Evolutionary conservation across 1,284 basidiomycete genomes (phyloP), one percentile per base, ranked within the genome.

Genomic region (Coniophora puteana): DNA sequence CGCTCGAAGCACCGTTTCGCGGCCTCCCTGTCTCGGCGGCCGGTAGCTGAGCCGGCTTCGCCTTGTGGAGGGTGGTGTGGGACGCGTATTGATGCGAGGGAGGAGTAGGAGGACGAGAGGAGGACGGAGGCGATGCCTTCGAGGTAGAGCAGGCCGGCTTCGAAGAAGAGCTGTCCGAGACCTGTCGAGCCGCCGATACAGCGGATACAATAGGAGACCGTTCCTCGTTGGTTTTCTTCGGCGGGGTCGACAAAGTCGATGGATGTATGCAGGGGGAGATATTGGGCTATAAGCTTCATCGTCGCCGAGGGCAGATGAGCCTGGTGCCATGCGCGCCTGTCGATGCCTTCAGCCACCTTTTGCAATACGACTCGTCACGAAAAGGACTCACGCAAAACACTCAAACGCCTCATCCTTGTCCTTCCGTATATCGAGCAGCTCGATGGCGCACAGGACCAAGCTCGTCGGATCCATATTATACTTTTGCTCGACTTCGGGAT

Each of bases 391-490:
- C 86, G 86, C 61, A 50, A 89, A 85, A 50, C 74, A 86, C 63
- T 88, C 86, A 51, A 89, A 89, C 3, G 86, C 85, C 45, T 79
- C 80, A 28, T 83, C 79, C 45, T 73, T 78, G 36, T 84, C 74
- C 52, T 80, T 79, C 36, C 83, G 71, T 39, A 88, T 83, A 55
- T 89, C 84, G 34, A 76, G 71, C 38, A 81, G 54, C 50, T 89
- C 86, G 32, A 86, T 65, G 6, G 73, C 85, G 41, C 78, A 71
- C 37, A 88, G 61, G 2, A 80, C 76, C 18, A 89, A 63, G 56
- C 84, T 88, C 11, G 86, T 89, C 2, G 86, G 80, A 55, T 89
- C 85, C 80, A 89, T 86, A 50, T 89, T 87, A 51, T 84, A 89
- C 50, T 73, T 71, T n/a, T n/a, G n/a, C n/a, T n/a, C n/a, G 39